A percentile compares a stretch with the other conserved stretches of the same genome.
Conservation (phyloP, 768 basidiomycete species). For the Tricholoma saponaceum region DNA sequence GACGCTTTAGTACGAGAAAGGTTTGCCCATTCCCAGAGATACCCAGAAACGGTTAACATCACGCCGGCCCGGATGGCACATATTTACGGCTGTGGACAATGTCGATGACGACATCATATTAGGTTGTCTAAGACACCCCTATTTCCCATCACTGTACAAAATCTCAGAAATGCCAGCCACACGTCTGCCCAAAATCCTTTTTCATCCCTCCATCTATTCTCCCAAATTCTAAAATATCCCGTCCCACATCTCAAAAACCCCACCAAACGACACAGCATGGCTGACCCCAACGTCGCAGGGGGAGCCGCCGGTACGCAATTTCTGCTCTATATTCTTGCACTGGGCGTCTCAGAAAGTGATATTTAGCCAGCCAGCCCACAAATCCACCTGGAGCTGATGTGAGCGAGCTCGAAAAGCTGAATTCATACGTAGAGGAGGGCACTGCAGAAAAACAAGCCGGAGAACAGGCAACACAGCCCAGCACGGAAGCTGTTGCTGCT, state of each 20-base stretch:
- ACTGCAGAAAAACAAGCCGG: background rate
- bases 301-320: background rate
- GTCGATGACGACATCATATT: background rate
- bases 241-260: background rate
- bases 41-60: too few species aligned
- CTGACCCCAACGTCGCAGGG: background rate
- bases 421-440: background rate
- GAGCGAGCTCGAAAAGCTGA: constrained; percentile 1
- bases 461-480: background rate
- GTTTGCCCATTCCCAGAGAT: too few species aligned
- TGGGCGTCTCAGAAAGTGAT: background rate
- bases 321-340: background rate
- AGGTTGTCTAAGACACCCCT: constrained; percentile 1
- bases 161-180: background rate
- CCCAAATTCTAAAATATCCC: background rate
- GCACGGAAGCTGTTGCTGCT: background rate
- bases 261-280: background rate
- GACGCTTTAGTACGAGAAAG: too few species aligned
- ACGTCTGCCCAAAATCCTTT: background rate
- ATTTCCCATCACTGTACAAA: constrained; percentile 1
- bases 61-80: background rate
- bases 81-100: background rate
- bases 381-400: background rate
- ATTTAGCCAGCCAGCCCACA: background rate
- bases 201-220: background rate